Conservation (phyloP, 208 protist species). For the Leishmania martiniquensis region DNA sequence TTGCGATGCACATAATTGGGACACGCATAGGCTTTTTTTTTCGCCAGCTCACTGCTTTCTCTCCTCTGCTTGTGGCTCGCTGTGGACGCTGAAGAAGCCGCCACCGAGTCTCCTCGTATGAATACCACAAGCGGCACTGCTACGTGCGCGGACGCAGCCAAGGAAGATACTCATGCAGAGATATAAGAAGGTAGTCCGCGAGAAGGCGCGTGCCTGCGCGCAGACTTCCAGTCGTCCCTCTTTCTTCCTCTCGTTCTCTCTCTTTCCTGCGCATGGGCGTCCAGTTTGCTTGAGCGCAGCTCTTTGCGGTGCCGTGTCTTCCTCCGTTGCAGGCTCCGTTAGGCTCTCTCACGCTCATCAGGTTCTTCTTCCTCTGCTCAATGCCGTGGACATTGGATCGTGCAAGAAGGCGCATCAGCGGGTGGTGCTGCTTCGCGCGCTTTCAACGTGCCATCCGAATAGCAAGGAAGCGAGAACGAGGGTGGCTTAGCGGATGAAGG, state of each 20-base stretch:
- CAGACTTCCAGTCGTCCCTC: neutral
- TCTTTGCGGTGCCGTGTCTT: too few species aligned
- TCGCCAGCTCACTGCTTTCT: neutral
- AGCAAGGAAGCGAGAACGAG: too few species aligned
- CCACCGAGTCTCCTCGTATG: neutral
- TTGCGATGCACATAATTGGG: neutral
- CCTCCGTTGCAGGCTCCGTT: neutral
- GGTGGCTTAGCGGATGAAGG: too few species aligned
- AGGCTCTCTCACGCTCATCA: neutral
- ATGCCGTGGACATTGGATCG: too few species aligned
- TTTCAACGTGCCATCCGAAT: too few species aligned
- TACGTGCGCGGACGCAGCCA: neutral
- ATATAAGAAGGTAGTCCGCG: neutral
- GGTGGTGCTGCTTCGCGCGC: too few species aligned
- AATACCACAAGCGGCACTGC: neutral
- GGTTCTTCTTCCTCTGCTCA: neutral
- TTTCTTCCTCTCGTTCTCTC: neutral
- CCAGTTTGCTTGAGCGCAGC: neutral
- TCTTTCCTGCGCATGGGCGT: neutral
- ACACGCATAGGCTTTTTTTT: neutral
- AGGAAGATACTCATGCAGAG: neutral
- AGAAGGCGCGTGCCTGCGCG: neutral
- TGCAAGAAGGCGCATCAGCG: too few species aligned
- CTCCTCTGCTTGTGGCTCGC: neutral
- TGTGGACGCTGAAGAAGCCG: neutral